phyloP scores from a whole-genome alignment of 1,284 basidiomycete genomes.

The Takashimella tepidaria region DNA sequence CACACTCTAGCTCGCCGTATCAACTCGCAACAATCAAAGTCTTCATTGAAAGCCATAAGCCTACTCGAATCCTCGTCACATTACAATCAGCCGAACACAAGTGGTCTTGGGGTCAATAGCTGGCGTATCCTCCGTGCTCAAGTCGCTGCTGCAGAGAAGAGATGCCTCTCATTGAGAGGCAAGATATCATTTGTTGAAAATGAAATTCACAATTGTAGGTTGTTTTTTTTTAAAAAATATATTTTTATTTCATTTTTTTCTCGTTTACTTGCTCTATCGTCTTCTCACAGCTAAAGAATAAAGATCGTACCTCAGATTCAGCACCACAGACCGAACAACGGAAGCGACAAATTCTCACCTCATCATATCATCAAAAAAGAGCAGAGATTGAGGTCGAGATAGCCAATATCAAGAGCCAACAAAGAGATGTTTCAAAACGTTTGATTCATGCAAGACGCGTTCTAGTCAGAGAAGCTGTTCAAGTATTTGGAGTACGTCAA shows the following conservation, averaged over 20 bases:
- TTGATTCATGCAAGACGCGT: constrained; percentile 36
- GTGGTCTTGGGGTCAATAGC: constrained; percentile 9
- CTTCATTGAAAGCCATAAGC: not conserved
- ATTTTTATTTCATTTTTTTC: too few relatives aligned
- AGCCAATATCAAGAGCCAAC: constrained; percentile 12
- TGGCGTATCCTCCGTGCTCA: constrained; percentile 35
- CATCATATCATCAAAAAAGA: not conserved
- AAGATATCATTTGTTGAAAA: constrained; percentile 9
- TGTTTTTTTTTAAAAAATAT: not conserved
- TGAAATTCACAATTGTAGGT: constrained; percentile 16
- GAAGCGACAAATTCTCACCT: not conserved
- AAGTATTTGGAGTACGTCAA: constrained; percentile 32
- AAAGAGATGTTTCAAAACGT: constrained; percentile 20
- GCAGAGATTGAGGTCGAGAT: constrained; percentile 12
- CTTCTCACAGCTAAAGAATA: too few relatives aligned
- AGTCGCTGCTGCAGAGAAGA: constrained; percentile 21
- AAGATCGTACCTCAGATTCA: too few relatives aligned
- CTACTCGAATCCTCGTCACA: not conserved
- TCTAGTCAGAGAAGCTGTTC: constrained; percentile 34
- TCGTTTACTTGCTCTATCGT: too few relatives aligned
- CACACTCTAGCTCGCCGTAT: constrained; percentile 3
- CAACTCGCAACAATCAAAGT: constrained; percentile 10
- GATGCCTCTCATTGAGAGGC: constrained; percentile 15
- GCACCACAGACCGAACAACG: too few relatives aligned
- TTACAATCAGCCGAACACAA: not conserved